Evolutionary conservation across 305 asterid genomes (phyloP).

Genomic region (Rubia tinctorum): DNA sequence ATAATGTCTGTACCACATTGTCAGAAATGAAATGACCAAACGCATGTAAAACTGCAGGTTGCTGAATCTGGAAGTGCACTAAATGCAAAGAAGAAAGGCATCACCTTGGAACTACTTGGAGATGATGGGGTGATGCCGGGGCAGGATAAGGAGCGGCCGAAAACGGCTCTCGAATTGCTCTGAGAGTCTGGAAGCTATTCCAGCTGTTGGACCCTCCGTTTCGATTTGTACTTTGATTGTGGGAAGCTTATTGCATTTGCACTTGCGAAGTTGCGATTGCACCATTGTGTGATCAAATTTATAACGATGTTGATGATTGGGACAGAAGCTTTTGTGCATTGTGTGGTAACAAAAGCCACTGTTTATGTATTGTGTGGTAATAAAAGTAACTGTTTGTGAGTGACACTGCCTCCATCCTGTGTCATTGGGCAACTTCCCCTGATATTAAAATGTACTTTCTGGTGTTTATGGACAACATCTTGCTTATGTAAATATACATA

Average conservation of each 20-base stretch:
- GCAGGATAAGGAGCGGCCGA: not conserved
- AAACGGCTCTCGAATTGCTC: constrained; percentile 6
- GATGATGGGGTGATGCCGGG: not conserved
- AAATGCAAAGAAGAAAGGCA: not conserved
- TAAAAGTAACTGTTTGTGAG: not conserved
- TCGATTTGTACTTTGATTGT: not conserved
- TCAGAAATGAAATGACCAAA: no score
- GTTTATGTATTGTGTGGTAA: not conserved
- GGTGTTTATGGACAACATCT: not conserved
- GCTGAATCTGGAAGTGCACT: constrained; percentile 1
- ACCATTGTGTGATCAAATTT: no score
- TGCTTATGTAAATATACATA: not conserved
- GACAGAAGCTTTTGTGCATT: not conserved
- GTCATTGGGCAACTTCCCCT: not conserved
- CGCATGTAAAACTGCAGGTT: no score
- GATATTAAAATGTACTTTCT: not conserved
- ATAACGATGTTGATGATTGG: no score
- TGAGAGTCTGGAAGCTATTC: not conserved
- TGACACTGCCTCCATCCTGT: not conserved
- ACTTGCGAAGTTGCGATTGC: not conserved
- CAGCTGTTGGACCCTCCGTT: not conserved
- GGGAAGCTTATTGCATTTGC: not conserved
- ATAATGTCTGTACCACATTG: not conserved
- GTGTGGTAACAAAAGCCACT: not conserved
- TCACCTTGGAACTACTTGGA: not conserved